A percentile compares a stretch with the other conserved stretches of the same genome.
These are phyloP conservation scores for Selaginella moellendorffii DNA, from an alignment of 75 land plant species.

Conservation along the genomic window DNA sequence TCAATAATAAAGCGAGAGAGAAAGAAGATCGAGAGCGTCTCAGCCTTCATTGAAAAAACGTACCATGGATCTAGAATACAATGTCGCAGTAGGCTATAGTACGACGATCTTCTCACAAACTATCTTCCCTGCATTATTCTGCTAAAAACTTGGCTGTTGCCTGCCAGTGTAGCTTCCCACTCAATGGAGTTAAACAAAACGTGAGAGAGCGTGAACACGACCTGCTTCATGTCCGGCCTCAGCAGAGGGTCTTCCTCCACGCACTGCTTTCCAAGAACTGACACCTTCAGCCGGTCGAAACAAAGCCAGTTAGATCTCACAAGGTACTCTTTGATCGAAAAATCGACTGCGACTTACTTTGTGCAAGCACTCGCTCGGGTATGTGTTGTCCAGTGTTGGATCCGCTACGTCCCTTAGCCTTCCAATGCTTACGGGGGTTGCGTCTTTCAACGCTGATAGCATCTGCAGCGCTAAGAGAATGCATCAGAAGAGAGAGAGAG, in stretches of 20 bases:
- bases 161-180: constrained; percentile 82
- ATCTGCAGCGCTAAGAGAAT: constrained; percentile 38
- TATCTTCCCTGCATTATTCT: constrained; percentile 83
- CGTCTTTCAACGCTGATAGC: constrained; percentile 39
- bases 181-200: constrained; percentile 59
- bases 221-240: constrained; percentile 76
- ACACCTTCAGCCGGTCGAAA: constrained; percentile 40
- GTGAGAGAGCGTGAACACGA: constrained; percentile 58
- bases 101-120: too few relatives aligned
- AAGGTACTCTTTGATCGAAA: background rate
- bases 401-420: constrained; percentile 50
- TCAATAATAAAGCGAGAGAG: too few relatives aligned
- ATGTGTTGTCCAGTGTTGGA: constrained; percentile 48
- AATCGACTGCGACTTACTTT: constrained; percentile 46
- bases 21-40: too few relatives aligned
- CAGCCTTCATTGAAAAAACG: too few relatives aligned
- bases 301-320: background rate
- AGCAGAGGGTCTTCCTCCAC: constrained; percentile 69
- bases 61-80: too few relatives aligned
- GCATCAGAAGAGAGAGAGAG: background rate
- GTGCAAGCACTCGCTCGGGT: constrained; percentile 59
- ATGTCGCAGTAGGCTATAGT: too few relatives aligned
- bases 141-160: constrained; percentile 83
- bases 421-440: constrained; percentile 34
- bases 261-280: constrained; percentile 65